Conservation (phyloP, 2,329 filamentous ascomycete species). For the Aspergillus awamori region DNA sequence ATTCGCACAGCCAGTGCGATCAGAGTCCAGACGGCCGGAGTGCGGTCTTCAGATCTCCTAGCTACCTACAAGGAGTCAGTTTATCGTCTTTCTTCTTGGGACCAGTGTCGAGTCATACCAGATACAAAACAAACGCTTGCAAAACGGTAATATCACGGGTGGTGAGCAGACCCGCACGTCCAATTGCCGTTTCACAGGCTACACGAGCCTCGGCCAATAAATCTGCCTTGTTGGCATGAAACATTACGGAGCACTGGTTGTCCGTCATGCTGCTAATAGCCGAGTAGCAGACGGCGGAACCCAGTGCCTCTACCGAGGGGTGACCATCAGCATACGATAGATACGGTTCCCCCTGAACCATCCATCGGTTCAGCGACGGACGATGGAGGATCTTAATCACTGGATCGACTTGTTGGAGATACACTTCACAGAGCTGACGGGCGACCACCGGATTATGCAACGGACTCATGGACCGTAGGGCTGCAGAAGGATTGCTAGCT, state of each 20-base stretch:
- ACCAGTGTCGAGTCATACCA: slow-evolving; percentile 16
- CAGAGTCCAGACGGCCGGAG: slow-evolving; percentile 35
- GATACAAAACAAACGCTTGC: slow-evolving; percentile 32
- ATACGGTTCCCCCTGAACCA: slow-evolving; percentile 18
- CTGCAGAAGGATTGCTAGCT: background rate
- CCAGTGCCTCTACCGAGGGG: slow-evolving; percentile 18
- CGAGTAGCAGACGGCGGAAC: slow-evolving; percentile 23
- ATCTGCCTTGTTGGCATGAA: slow-evolving; percentile 18
- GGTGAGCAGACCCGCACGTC: slow-evolving; percentile 27
- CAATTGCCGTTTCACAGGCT: too few species aligned
- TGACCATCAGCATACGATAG: background rate
- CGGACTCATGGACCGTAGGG: background rate
- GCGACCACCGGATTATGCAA: too few species aligned
- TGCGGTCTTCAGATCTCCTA: slow-evolving; percentile 23
- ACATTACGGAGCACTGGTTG: background rate
- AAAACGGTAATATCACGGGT: slow-evolving; percentile 33
- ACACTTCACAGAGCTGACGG: slow-evolving; percentile 17
- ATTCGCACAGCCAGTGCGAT: slow-evolving; percentile 31
- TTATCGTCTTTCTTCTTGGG: background rate
- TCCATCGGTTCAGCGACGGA: slow-evolving; percentile 19
- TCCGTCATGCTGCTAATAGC: slow-evolving; percentile 6
- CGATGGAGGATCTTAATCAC: slow-evolving; percentile 27
- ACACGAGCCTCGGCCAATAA: too few species aligned
- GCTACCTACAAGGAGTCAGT: background rate
- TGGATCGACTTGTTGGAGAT: slow-evolving; percentile 24